Evolutionary conservation across 345 rosid genomes (phyloP), one percentile per base, ranked within the genome.

Genomic region (Angophora floribunda): DNA sequence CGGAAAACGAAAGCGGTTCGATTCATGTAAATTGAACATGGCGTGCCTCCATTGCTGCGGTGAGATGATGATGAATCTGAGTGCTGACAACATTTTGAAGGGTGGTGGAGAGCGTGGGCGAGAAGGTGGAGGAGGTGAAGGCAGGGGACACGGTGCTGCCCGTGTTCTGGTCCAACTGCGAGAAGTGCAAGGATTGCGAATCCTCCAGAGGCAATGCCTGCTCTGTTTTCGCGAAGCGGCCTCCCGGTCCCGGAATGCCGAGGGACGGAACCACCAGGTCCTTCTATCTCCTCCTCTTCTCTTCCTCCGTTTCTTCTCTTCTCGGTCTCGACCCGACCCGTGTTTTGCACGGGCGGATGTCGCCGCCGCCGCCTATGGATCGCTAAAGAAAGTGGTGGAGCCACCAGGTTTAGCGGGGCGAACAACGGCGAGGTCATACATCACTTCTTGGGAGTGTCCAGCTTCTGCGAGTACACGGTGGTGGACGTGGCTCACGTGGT

Each of bases 91-190:
- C 7, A 65, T 13, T n/a, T 24, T 22, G 30, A 52, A 96, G 99
- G 51, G 92, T 94, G 89, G 97, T 95, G 26, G 98, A 97, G 93
- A 97, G 99, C 49, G 93, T 92, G 22, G 98, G 99, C 5, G 95
- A 93, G 65, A 24, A 90, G 14, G 97, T 95, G 78, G 91, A 93
- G 8, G 96, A 92, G 87, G 91, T 95, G 53, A 89, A 88, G 26
- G 92, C 90, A 93, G 96, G 97, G 50, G 98, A 95, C 70, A 13
- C 86, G 7, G 98, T 94, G 86, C n/a, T 96, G 87, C 96, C 96
- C 9, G 93, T 94, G 80, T 95, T 94, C 87, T 89, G 57, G 4
- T 86, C 94, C 41, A 80, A 94, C n/a, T 97, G 97, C 51, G 93
- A 91, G 57, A 93, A 92, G 22, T 95, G 96, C 28, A 90, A 84